Base-by-base conservation (phyloP, 2,329 filamentous ascomycete species). In the Paradendryphiella salina region DNA sequence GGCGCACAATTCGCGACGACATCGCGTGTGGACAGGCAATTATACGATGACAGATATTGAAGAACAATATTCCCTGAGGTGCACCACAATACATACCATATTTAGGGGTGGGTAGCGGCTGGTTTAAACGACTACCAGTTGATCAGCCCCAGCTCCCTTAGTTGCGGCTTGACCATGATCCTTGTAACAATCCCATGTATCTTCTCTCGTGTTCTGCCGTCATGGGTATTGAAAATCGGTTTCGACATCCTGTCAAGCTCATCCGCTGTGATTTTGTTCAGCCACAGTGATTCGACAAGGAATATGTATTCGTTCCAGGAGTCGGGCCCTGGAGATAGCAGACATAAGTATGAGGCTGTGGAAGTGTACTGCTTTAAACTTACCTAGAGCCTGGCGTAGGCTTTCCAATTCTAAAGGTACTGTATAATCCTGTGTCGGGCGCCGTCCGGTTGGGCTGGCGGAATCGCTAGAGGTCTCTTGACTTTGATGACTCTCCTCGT, bases 261-360 rank as follows among this genome's bases (percentile, higher is more conserved):
- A 5, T 37, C 18, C 2, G 39, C 50, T 0, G 38, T 46, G 2
- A 57, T 49, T 11, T 59, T 33, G 0, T 44, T 21, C 1, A 46
- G 17, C 35, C 41, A 50, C 3, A 43, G 37, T 29, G 45, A 50
- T 47, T 62, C 57, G 35, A 54, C 28, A 9, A 57, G 23, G 0
- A 34, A 35, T 1, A 62, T 4, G 14, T 62, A 62, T 29, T 61
- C 54, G 5, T 40, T 52, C 59, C 61, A 64, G 26, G 55, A 47
- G 5, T 57, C 47, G 10, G 42, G 14, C 5, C 47, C 47, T 50
- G 8, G 3, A 17, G 11, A 15, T 3, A 14, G 33, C 8, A 13
- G 10, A 3, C 1, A 11, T 14, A 13, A 26, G 23, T 26, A 26
- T 6, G 23, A 26, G 10, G 5, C 9, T 8, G 10, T 8, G 7